A percentile compares a stretch with the other conserved stretches of the same genome.
phyloP scores from a whole-genome alignment of 2,329 filamentous ascomycete species.

The Aureobasidium sp. region DNA sequence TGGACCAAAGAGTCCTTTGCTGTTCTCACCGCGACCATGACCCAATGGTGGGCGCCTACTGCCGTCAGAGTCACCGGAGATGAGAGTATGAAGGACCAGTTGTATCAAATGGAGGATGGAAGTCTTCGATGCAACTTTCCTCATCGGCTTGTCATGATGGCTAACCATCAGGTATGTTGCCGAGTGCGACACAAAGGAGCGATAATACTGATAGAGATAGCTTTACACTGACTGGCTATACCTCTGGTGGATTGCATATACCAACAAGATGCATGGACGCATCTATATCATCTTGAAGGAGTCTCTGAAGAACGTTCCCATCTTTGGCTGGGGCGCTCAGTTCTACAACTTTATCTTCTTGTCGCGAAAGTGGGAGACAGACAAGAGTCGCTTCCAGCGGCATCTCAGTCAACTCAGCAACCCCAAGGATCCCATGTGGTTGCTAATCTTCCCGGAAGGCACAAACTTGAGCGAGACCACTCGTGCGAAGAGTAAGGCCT shows the following conservation, averaged over 20 bases:
- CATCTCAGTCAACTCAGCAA: conserved; percentile 62
- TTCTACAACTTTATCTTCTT: conserved; percentile 86
- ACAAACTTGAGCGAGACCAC: conserved; percentile 73
- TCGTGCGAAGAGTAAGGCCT: conserved; percentile 59
- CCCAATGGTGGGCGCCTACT: conserved; percentile 77
- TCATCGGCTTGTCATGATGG: conserved; percentile 71
- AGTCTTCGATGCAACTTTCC: conserved; percentile 70
- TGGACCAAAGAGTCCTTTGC: conserved; percentile 81
- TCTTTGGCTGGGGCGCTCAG: conserved; percentile 71
- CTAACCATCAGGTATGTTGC: conserved; percentile 63
- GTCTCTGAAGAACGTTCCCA: conserved; percentile 70
- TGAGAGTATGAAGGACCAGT: conserved; percentile 67
- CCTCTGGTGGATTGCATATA: conserved; percentile 80
- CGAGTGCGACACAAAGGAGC: conserved; percentile 52
- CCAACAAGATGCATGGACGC: conserved; percentile 68
- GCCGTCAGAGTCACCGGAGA: conserved; percentile 76
- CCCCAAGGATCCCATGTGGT: conserved; percentile 73
- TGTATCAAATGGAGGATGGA: conserved; percentile 61
- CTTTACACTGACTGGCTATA: conserved; percentile 86
- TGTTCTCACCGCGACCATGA: conserved; percentile 70
- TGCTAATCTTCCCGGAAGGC: conserved; percentile 77
- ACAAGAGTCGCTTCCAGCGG: conserved; percentile 64
- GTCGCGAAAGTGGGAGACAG: conserved; percentile 74
- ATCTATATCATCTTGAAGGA: conserved; percentile 89
- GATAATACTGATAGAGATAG: conserved; percentile 51